Evolutionary conservation across 768 basidiomycete genomes (phyloP).

Genomic region (Mycena polygramma): DNA sequence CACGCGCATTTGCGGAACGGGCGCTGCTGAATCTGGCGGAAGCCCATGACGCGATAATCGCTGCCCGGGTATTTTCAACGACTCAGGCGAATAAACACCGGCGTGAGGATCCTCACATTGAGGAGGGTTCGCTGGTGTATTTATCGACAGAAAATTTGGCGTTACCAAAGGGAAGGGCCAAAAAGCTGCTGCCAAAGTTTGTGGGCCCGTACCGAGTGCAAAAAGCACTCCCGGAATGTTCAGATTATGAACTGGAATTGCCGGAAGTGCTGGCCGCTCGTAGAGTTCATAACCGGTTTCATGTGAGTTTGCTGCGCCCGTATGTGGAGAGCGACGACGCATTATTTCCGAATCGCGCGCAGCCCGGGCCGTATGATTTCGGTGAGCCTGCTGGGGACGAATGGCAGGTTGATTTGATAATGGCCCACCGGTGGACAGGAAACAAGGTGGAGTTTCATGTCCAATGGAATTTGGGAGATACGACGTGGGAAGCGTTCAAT

Average conservation of each 20-base stretch:
- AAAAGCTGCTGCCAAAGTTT: conserved; percentile 52
- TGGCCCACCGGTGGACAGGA: conserved; percentile 40
- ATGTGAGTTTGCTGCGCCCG: conserved; percentile 47
- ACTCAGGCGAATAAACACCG: conserved; percentile 33
- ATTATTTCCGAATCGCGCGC: conserved; percentile 49
- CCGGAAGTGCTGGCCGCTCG: conserved; percentile 40
- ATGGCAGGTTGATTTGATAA: conserved; percentile 52
- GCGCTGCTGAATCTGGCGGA: neutral
- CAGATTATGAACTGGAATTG: conserved; percentile 47
- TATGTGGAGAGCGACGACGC: conserved; percentile 47
- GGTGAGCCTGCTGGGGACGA: conserved; percentile 48
- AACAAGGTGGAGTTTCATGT: conserved; percentile 43
- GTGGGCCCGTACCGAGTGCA: conserved; percentile 33
- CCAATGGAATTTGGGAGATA: conserved; percentile 48
- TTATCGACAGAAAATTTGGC: conserved; percentile 52
- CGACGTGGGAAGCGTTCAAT: conserved; percentile 44
- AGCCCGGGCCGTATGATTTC: conserved; percentile 52
- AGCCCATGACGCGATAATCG: conserved; percentile 45
- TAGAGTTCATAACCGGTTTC: conserved; percentile 14
- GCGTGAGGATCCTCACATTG: conserved; percentile 30
- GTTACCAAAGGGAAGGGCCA: conserved; percentile 47
- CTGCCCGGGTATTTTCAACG: conserved; percentile 39
- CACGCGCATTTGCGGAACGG: neutral
- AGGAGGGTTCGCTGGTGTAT: conserved; percentile 47
- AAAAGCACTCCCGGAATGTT: conserved; percentile 36